Evolutionary conservation across 768 basidiomycete species (phyloP).

Genomic region (Boletellus ananas): DNA sequence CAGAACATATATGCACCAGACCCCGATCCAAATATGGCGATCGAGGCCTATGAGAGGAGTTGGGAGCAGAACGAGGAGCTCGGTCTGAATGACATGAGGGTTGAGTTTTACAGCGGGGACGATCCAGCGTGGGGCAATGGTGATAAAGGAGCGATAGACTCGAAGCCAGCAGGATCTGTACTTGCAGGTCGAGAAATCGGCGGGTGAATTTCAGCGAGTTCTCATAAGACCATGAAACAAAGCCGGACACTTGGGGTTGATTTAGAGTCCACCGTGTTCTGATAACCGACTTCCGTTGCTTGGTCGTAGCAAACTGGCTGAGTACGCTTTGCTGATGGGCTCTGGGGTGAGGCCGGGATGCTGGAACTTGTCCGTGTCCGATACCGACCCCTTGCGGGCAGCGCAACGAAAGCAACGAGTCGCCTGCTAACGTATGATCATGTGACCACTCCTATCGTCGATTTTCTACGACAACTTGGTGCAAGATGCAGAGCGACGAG

Average conservation of each 20-base stretch:
- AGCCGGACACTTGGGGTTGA: too few relatives aligned
- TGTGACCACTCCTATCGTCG: constrained; percentile 3
- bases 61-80: constrained; percentile 94
- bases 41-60: constrained; percentile 78
- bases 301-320: too few relatives aligned
- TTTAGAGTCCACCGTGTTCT: too few relatives aligned
- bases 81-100: constrained; percentile 86
- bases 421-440: constrained; percentile 1
- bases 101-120: constrained; percentile 43
- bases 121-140: constrained; percentile 1
- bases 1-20: constrained; percentile 98
- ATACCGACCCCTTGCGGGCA: too few relatives aligned
- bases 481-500: constrained; percentile 88
- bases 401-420: neutral
- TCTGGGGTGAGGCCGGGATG: too few relatives aligned
- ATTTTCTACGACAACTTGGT: neutral
- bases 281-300: too few relatives aligned
- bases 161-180: neutral
- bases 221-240: too few relatives aligned
- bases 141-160: neutral
- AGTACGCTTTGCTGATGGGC: too few relatives aligned
- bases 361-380: neutral
- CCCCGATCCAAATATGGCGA: constrained; percentile 88
- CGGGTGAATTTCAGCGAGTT: too few relatives aligned
- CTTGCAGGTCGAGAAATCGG: neutral